Evolutionary conservation across 805 yeast species (phyloP), one percentile per base, ranked within the genome.

Genomic region (Torulaspora gathmanii): DNA sequence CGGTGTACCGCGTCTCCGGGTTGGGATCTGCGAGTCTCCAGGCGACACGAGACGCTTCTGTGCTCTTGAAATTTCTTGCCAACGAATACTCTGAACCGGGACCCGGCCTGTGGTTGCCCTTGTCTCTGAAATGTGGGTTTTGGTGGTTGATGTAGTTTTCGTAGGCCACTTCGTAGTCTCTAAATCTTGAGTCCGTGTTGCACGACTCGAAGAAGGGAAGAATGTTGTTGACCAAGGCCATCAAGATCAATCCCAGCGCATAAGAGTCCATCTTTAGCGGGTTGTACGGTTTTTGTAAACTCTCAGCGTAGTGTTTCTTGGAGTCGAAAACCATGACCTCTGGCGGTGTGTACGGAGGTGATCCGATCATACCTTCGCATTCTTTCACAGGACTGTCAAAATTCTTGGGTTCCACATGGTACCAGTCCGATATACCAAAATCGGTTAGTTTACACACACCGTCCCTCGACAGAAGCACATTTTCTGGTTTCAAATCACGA

Each of bases 271-370:
- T 77, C 49, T 73, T 72, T 55, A 78, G 80, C 0, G 89, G 84
- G 58, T 83, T 78, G 64, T 79, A 81, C 4, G 74, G 65, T 23
- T 60, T 57, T 16, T 54, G 61, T 40, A 38, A 40, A 37, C 54
- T 40, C 59, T 56, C 67, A 54, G 63, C 69, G 69, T 58, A 52
- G n/a, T 45, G 44, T 40, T 61, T 57, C 43, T 63, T 56, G 7
- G 57, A 44, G 43, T 59, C 64, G 30, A 68, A 74, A 22, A 67
- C 60, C 76, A 79, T 74, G 12, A 83, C 86, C 63, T 85, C 93
- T 1, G 95, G 93, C 4, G 91, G 80, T 10, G 83, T 78, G 62
- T 83, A 85, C 1, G 93, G 93, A 3, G 93, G 87, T 1, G 90
- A 83, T 1, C 95, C 93, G 34, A 83, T 83, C 60, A 75, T 74